Percentiles rank a stretch among this genome's conserved stretches.
Conservation (phyloP, 1,284 basidiomycete species). For the Malassezia psittaci region DNA sequence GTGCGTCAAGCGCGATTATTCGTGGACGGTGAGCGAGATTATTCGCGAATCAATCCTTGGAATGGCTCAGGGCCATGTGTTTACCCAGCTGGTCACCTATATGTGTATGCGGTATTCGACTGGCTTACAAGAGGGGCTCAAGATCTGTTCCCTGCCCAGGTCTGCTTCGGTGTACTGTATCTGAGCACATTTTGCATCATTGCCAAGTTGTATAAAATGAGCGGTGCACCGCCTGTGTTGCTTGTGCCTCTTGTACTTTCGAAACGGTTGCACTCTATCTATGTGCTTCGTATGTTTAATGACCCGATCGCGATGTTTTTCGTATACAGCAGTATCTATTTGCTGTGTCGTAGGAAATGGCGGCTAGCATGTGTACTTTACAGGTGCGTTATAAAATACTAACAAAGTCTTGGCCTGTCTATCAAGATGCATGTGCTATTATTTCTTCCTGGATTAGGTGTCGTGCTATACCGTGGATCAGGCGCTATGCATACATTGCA, state of each 20-base stretch:
- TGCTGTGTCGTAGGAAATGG: conserved; percentile 56
- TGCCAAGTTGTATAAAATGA: conserved; percentile 26
- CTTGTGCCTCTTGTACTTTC: conserved; percentile 69
- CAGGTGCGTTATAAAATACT: conserved; percentile 55
- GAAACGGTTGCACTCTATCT: conserved; percentile 90
- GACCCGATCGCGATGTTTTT: conserved; percentile 73
- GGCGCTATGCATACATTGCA: conserved; percentile 52
- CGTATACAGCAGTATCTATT: conserved; percentile 50
- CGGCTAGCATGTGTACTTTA: conserved; percentile 60
- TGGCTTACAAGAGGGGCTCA: conserved; percentile 57
- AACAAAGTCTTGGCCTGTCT: conserved; percentile 66
- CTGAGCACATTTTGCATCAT: conserved; percentile 24
- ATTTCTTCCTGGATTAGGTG: conserved; percentile 68
- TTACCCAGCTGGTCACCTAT: conserved; percentile 87
- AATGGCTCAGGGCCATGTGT: conserved; percentile 90
- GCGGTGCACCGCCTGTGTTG: conserved; percentile 46
- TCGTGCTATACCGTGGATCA: conserved; percentile 55
- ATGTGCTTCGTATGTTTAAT: conserved; percentile 83
- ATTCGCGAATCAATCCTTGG: conserved; percentile 59
- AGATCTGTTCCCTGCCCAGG: conserved; percentile 55
- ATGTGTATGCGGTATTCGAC: conserved; percentile 69
- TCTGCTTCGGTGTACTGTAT: conserved; percentile 27
- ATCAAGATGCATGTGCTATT: conserved; percentile 93
- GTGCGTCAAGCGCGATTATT: conserved; percentile 75
- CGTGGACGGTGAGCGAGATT: conserved; percentile 72